Percentiles rank a stretch among this genome's conserved stretches.
These are phyloP conservation scores for Stephania yunnanensis DNA, from an alignment of 164 flowering plant species.

Conservation along the genomic window DNA sequence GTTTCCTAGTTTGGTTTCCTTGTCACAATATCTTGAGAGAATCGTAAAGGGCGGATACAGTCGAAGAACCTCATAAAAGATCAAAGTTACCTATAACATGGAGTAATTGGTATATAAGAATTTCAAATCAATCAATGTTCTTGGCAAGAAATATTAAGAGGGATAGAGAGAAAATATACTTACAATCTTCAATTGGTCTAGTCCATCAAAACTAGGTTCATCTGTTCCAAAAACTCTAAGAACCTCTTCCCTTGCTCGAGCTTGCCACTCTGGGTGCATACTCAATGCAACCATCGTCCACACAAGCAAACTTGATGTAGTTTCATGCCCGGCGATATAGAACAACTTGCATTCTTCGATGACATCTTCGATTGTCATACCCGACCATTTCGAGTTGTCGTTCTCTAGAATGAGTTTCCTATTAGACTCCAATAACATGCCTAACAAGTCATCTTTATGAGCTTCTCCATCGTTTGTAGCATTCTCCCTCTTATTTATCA, in stretches of 20 bases:
- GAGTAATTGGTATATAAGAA: neutral
- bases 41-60: constrained; percentile 1
- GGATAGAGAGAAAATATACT: no score
- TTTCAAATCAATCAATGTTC: neutral
- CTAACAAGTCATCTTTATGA: constrained; percentile 11
- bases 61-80: constrained; percentile 15
- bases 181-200: no score
- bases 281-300: neutral
- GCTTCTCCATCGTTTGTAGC: constrained; percentile 15
- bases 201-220: no score
- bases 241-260: no score
- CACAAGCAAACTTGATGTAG: no score
- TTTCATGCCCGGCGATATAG: no score
- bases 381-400: neutral
- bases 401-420: constrained; percentile 6
- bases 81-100: constrained; percentile 9
- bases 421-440: constrained; percentile 7
- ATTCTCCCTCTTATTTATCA: constrained; percentile 6
- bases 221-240: no score
- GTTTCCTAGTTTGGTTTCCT: no score
- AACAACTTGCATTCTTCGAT: no score
- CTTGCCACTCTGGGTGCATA: no score
- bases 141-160: neutral
- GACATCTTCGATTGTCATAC: constrained; percentile 11
- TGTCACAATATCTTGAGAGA: neutral